phyloP scores from a whole-genome alignment of 208 protist species.

The Sergeia podlipaevii region DNA sequence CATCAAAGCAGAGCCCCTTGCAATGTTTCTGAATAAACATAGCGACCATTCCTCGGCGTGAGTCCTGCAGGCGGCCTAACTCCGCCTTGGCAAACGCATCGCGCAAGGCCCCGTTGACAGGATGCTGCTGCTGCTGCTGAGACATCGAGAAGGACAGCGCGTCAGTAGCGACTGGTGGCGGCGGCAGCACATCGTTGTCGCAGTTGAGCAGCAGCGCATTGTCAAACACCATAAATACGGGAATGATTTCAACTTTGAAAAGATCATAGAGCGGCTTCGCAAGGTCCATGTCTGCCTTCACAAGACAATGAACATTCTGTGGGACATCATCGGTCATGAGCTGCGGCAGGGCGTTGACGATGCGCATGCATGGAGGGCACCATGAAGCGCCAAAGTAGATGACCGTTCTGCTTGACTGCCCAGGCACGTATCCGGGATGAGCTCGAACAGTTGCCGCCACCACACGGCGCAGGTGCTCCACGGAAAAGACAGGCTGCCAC shows the following conservation, averaged over 20 bases:
- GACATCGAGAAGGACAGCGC: background rate
- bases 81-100: conserved; percentile 37
- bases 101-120: conserved; percentile 7
- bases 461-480: conserved; percentile 47
- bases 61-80: conserved; percentile 71
- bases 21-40: conserved; percentile 71
- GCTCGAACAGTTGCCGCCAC: conserved; percentile 21
- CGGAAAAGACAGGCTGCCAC: conserved; percentile 60
- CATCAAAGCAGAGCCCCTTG: conserved; percentile 56
- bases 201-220: conserved; percentile 34
- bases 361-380: conserved; percentile 85
- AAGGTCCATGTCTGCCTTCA: conserved; percentile 84
- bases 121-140: background rate
- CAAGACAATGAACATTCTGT: conserved; percentile 23
- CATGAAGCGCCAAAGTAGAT: conserved; percentile 79
- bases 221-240: conserved; percentile 74
- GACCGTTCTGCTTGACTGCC: conserved; percentile 28
- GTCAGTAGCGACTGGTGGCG: background rate
- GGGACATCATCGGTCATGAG: conserved; percentile 42
- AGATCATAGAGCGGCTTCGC: conserved; percentile 64
- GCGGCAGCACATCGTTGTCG: background rate
- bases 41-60: conserved; percentile 38
- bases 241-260: conserved; percentile 75
- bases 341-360: conserved; percentile 47
- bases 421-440: background rate